These are phyloP conservation scores for Flaveria bidentis DNA, from an alignment of 129 eudicot species.

Conservation along the genomic window DNA sequence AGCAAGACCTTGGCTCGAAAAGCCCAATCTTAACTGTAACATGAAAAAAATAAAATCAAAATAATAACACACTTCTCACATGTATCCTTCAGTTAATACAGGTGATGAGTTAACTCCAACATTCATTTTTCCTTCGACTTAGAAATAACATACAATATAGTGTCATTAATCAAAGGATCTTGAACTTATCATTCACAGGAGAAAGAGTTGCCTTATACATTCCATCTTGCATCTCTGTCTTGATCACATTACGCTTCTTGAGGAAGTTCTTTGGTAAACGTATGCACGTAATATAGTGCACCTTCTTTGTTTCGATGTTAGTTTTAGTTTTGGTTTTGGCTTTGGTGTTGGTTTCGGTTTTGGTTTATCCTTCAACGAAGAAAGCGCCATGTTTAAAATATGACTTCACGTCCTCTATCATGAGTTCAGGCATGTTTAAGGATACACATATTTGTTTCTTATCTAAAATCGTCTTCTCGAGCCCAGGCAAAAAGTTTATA, in stretches of 20 bases:
- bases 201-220: not conserved
- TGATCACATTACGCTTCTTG: not conserved
- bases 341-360: not conserved
- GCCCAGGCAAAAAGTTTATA: not conserved
- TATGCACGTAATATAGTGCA: not conserved
- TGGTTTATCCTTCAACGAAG: not conserved
- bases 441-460: not conserved
- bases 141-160: not conserved
- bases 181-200: not conserved
- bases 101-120: not conserved
- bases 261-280: not conserved
- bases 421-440: constrained; percentile 3
- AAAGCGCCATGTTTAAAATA: not conserved
- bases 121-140: not conserved
- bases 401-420: not conserved
- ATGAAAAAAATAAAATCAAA: too few relatives aligned
- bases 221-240: constrained; percentile 1
- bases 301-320: not conserved
- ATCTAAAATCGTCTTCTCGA: not conserved
- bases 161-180: not conserved
- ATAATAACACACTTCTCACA: too few relatives aligned
- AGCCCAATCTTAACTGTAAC: too few relatives aligned
- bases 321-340: not conserved
- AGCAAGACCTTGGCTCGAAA: too few relatives aligned
- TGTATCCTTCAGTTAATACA: too few relatives aligned